Evolutionary conservation across 2,329 filamentous ascomycete species (phyloP), one percentile per base, ranked within the genome.

Genomic region (Acephala macrosclerotiorum): DNA sequence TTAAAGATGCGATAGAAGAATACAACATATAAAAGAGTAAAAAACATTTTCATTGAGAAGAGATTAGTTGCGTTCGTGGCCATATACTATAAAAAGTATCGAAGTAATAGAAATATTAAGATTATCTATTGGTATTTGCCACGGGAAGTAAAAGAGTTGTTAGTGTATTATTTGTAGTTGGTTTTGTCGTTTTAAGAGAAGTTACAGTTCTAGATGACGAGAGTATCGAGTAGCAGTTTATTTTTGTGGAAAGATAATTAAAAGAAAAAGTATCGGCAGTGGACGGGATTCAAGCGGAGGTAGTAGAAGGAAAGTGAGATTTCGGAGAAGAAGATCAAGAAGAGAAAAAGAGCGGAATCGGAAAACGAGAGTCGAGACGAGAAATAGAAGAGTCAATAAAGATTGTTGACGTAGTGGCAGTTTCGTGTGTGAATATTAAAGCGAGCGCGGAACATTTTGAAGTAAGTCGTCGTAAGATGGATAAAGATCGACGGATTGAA

Each of bases 41-140:
- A 58, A 18, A 68, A 68, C 47, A 64, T 68, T 56, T 58, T 68
- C 14, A 68, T 68, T 22, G 51, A 68, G 26, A 47, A 66, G 16
- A 60, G 64, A 20, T 66, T 68, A 22, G 53, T 67, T 53, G 42
- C 55, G 40, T 74, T 73, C 45, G 67, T 75, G 14, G 70, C 69
- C 22, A 61, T 58, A 42, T 75, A 75, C 42, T 55, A 71, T 56
- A 75, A 74, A 63, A 62, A 62, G 26, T 72, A 71, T 64, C 47
- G 56, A 14, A 71, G 64, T n/a, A 72, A 62, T 20, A 62, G 66
- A 14, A 63, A 72, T 38, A 66, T 61, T n/a, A 75, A 75, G 67
- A 65, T 74, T 6, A 72, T 75, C 55, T 58, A 75, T 64, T 60
- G 68, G 29, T 76, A 74, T 70, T 64, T 76, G 62, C 69, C 67